Evolutionary conservation across 2,329 filamentous ascomycete species (phyloP), one percentile per base, ranked within the genome.

Genomic region (Daldinia eschscholtzii): DNA sequence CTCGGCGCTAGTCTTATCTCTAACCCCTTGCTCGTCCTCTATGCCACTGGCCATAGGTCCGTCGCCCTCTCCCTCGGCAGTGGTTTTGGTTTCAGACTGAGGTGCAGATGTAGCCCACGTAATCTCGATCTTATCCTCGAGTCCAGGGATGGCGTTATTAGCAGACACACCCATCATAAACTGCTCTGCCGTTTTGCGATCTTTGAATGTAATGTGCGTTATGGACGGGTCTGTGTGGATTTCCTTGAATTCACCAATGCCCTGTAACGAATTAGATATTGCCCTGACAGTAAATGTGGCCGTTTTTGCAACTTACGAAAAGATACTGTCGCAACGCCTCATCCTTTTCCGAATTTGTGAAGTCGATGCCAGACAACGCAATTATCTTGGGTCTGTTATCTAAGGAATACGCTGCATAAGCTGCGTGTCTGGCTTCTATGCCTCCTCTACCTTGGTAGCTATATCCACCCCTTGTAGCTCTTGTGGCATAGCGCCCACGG

Each of bases 371-470:
- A 6, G 84, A 84, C 26, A 95, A 80, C 5, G 87, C 85, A 9
- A 96, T 82, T 68, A 86, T 89, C 77, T 87, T 91, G 0, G 93
- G 90, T 50, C 93, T 85, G 77, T 94, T 94, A 75, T 96, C 93
- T 23, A 96, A 83, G 18, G 91, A 90, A 72, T 90, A 91, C 35
- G 86, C 84, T 3, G 85, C 87, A 72, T 89, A 89, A 0, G 85
- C 86, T 2, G 85, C 84, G 6, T 80, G 79, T 30, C 78, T 77
- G 48, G 75, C 77, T 57, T 79, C 80, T 6, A 79, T 73, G 28
- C 76, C 77, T 2, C 81, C 76, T 18, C 80, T 80, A 53, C 86
- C 85, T 58, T 85, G 82, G 35, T 85, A 84, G 50, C 83, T 78
- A 63, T 81, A 83, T 0, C 81, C 80, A 12, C 85, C 84, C 56